Evolutionary conservation across 2,329 filamentous ascomycete genomes (phyloP), one percentile per base, ranked within the genome.

Genomic region (Hyphodiscus sp.): DNA sequence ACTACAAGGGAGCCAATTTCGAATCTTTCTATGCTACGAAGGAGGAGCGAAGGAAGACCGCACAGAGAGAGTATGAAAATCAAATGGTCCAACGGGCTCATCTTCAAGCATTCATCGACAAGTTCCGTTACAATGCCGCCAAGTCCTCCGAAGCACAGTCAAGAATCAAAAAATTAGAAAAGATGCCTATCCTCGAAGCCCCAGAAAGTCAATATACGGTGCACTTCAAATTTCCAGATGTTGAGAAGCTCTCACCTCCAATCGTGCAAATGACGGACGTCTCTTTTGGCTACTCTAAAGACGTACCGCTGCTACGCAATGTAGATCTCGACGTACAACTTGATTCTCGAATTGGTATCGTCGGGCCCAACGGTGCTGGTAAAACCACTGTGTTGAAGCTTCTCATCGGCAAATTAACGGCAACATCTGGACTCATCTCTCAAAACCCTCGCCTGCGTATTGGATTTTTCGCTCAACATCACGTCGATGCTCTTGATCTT

Each of bases 61-160:
- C 91, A 44, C 92, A 94, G 78, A 86, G 90, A 65, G 94, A 99
- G 72, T 99, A 99, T 73, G 94, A 99, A 73, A 97, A 95, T 73
- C 94, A 99, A 69, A 96, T 97, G 90, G 90, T 80, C 1, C 84
- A 92, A 71, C 82, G 94, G 63, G 90, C 91, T 30, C 94, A 99
- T 77, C 74, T 99, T 59, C 94, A 99, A 76, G 86, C 89, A 26
- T 99, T 99, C 73, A 99, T 99, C 74, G 94, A 99, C 80, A 99
- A 99, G 74, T 99, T 99, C 80, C 85, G 94, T 50, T 99, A 99
- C 80, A 99, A 99, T 69, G 94, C 94, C 26, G 94, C 92, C 67
- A 99, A 99, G 72, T 96, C 94, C 0, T 96, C 92, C 9, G 94
- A 99, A 76, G 94, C 94, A 1, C 94, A 99, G 69, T 97, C 92